Evolutionary conservation across 2,329 filamentous ascomycete species (phyloP).

Genomic region (Cercospora nicotianae): DNA sequence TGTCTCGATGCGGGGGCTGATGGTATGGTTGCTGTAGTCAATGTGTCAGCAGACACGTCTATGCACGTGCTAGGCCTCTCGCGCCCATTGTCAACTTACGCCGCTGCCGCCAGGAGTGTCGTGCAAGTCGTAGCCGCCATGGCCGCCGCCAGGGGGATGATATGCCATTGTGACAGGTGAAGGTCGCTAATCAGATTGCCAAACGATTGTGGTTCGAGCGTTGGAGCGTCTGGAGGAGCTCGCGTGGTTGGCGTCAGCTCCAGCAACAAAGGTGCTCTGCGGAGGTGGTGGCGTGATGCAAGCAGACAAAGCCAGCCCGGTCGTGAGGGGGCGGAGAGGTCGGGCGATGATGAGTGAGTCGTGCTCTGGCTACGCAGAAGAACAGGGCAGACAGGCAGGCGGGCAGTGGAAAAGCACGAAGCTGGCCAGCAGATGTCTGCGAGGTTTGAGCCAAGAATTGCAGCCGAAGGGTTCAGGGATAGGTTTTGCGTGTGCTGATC

Average conservation of each 20-base stretch:
- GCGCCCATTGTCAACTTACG: background rate
- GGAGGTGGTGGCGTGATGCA: background rate
- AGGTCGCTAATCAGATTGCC: background rate
- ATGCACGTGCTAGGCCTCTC: conserved; percentile 9
- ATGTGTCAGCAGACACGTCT: conserved; percentile 20
- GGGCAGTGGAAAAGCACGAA: background rate
- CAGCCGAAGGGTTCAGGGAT: conserved; percentile 8
- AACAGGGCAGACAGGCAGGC: background rate
- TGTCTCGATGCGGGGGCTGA: conserved; percentile 34
- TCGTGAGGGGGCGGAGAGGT: background rate
- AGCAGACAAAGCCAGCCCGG: conserved; percentile 6
- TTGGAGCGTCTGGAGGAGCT: background rate
- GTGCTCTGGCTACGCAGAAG: background rate
- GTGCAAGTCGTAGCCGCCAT: conserved; percentile 34
- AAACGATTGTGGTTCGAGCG: background rate
- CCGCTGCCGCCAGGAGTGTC: conserved; percentile 26
- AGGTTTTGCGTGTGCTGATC: conserved; percentile 4
- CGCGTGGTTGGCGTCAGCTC: background rate
- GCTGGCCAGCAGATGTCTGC: conserved; percentile 1
- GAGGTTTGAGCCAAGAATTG: background rate
- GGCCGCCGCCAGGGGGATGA: conserved; percentile 36
- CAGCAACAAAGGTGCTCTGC: conserved; percentile 8
- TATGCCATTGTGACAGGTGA: conserved; percentile 36
- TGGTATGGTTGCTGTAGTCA: conserved; percentile 31
- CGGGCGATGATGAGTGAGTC: background rate